Conservation (phyloP, 2,329 filamentous ascomycete species). For the Apiospora malaysiana region DNA sequence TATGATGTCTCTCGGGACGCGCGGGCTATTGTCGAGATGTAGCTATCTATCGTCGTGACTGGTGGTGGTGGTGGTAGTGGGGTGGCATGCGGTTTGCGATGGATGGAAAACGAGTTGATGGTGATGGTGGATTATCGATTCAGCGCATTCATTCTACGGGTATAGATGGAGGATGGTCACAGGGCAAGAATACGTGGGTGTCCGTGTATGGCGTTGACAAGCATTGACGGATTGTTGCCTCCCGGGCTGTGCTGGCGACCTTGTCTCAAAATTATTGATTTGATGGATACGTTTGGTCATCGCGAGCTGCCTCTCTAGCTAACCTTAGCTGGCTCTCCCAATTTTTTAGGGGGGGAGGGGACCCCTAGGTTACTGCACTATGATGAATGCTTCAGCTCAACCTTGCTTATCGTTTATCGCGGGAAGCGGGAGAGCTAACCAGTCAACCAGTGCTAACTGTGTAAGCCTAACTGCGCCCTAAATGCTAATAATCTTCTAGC, state of each 20-base stretch:
- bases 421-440: constrained; percentile 9
- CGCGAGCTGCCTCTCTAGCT: background rate
- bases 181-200: background rate
- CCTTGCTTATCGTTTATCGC: constrained; percentile 10
- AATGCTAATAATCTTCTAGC: background rate
- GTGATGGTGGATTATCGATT: background rate
- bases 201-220: background rate
- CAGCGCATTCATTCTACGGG: constrained; percentile 5
- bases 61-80: background rate
- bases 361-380: too few relatives aligned
- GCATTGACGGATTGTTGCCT: background rate
- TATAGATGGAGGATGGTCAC: background rate
- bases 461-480: background rate
- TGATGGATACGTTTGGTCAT: constrained; percentile 1
- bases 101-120: background rate
- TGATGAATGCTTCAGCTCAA: constrained; percentile 9
- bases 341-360: constrained; percentile 7
- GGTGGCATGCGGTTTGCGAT: background rate
- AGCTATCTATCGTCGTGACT: background rate
- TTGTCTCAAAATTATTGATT: constrained; percentile 3
- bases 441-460: too few relatives aligned
- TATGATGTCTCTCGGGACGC: background rate
- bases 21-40: background rate
- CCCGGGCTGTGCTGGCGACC: constrained; percentile 4
- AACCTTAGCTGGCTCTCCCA: background rate